phyloP scores from a whole-genome alignment of 1,284 basidiomycete species.

The Irpex rosettiformis region DNA sequence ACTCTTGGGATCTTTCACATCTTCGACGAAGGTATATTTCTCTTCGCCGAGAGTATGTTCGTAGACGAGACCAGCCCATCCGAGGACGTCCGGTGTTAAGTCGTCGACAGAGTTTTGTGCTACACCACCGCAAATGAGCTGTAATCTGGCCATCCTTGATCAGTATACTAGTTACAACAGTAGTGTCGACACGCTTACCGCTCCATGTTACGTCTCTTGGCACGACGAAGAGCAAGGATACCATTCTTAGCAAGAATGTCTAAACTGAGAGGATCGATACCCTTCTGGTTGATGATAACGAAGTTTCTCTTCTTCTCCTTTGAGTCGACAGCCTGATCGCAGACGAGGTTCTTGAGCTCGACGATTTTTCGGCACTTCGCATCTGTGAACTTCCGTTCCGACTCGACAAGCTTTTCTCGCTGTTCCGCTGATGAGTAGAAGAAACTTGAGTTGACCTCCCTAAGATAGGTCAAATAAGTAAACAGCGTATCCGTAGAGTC shows the following conservation, averaged over 20 bases:
- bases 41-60: constrained; percentile 99
- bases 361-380: constrained; percentile 96
- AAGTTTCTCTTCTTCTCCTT: constrained; percentile 85
- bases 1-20: constrained; percentile 94
- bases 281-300: constrained; percentile 98
- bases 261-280: constrained; percentile 96
- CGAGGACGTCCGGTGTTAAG: constrained; percentile 86
- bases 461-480: constrained; percentile 31
- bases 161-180: background rate
- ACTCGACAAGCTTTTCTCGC: constrained; percentile 98
- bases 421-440: constrained; percentile 99
- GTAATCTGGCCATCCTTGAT: constrained; percentile 53
- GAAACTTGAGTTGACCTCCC: constrained; percentile 99
- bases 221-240: constrained; percentile 91
- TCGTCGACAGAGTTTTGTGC: constrained; percentile 99
- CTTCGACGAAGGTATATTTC: constrained; percentile 98
- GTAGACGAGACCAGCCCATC: constrained; percentile 98
- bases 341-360: constrained; percentile 95
- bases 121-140: constrained; percentile 91
- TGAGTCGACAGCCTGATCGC: constrained; percentile 84
- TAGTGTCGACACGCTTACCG: constrained; percentile 47
- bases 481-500: too few species aligned
- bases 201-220: constrained; percentile 98
- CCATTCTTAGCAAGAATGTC: constrained; percentile 98
- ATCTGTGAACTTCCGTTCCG: constrained; percentile 93